These are phyloP conservation scores for Aspergillus unguis DNA, from an alignment of 2,329 filamentous ascomycete genomes.

Conservation along the genomic window DNA sequence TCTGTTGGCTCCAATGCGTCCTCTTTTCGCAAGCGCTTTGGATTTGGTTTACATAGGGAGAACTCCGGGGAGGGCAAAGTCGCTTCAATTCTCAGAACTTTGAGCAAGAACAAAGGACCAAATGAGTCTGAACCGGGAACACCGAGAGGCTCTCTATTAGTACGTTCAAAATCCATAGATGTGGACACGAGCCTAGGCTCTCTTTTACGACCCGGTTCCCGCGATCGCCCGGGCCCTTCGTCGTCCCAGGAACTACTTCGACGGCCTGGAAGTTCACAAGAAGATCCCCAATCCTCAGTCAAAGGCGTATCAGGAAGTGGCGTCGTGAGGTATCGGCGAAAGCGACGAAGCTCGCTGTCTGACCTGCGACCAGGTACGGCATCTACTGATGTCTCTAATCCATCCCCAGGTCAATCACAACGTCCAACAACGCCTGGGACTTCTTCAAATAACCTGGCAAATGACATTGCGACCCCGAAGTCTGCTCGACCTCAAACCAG, in stretches of 20 bases:
- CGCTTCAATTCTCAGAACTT: constrained; percentile 76
- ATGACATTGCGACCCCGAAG: constrained; percentile 28
- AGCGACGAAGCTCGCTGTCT: constrained; percentile 85
- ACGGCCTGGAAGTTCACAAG: constrained; percentile 46
- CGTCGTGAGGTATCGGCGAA: constrained; percentile 58
- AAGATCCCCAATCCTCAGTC: constrained; percentile 49
- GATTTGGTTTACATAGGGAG: constrained; percentile 73
- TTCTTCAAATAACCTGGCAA: constrained; percentile 23
- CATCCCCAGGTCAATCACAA: constrained; percentile 34
- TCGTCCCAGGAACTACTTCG: constrained; percentile 46
- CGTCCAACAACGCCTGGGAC: constrained; percentile 36
- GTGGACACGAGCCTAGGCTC: constrained; percentile 51
- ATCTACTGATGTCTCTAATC: constrained; percentile 49
- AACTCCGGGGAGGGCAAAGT: constrained; percentile 71
- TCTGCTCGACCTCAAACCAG: constrained; percentile 30
- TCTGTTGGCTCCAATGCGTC: constrained; percentile 84
- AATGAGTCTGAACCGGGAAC: constrained; percentile 64
- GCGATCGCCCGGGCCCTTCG: constrained; percentile 53
- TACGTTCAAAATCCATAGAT: constrained; percentile 74
- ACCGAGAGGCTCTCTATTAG: constrained; percentile 62
- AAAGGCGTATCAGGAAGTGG: constrained; percentile 47
- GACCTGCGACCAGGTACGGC: constrained; percentile 71
- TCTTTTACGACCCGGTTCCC: constrained; percentile 53
- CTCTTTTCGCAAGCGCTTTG: constrained; percentile 79
- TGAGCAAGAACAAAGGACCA: constrained; percentile 73